Base-by-base conservation (phyloP, 257 asterid genomes). In the Linaria vulgaris region DNA sequence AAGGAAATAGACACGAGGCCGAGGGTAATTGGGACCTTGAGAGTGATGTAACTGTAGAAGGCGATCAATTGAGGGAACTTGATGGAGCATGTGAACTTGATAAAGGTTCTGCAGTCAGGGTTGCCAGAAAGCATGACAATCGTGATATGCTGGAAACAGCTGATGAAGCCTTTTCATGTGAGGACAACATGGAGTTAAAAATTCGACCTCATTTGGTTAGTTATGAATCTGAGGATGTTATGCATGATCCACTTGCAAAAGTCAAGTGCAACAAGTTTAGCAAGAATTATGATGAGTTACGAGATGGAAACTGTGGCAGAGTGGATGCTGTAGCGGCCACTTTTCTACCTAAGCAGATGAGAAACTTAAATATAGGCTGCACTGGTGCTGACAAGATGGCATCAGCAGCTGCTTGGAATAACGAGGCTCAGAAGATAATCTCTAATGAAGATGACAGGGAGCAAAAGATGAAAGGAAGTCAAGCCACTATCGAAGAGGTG, bases 401-500 rank as follows among this genome's bases (percentile, higher is more conserved):
- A 52, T 67, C 79, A 20, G 65, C 52, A 72, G 31, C 43, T 68
- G 72, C 23, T 44, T 19, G 4, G 64, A 62, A 77, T 67, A 77
- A 47, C 44, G 73, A 68, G 64, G 58, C 73, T 57, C 81, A 54
- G 49, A 71, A 66, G 53, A 54, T 34, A 31, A 22, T 20, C 22
- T 48, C 50, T 48, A 15, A 24, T 48, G 55, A 34, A 61, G 72
- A 47, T 24, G 67, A 69, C 48, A 62, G 55, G 13, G 61, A 60
- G 63, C 69, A 57, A 60, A 66, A 38, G 48, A 69, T 66, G 59
- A 59, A 66, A 65, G 56, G 45, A 56, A 51, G 69, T 64, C 76
- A 70, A 62, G 70, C 75, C 65, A 50, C 59, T 20, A 30, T 72
- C 72, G 72, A 70, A 63, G 72, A 78, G 71, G 80, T 67, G 23